These are phyloP conservation scores for Plasmodium inui DNA, from an alignment of 169 alveolate species.

Conservation along the genomic window DNA sequence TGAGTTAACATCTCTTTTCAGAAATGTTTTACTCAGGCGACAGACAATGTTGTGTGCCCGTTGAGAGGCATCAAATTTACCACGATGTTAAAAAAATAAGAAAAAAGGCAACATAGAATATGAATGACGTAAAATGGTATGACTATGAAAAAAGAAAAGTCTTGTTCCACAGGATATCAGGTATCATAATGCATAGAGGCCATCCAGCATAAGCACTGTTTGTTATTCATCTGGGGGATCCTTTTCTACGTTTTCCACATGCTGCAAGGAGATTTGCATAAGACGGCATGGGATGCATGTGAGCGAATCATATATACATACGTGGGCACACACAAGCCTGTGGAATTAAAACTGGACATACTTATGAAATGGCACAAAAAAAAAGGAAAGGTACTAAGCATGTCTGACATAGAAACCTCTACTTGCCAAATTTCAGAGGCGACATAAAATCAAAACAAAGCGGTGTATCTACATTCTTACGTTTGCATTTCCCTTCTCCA, in stretches of 20 bases:
- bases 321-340: not conserved
- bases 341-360: not conserved
- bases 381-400: not conserved
- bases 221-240: slow-evolving; percentile 4
- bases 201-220: not conserved
- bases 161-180: not conserved
- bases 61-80: not conserved
- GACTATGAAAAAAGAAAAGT: not conserved
- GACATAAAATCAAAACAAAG: not conserved
- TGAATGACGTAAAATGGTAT: not conserved
- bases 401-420: not conserved
- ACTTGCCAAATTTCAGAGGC: not conserved
- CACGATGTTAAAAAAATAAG: not conserved
- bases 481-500: slow-evolving; percentile 59
- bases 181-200: not conserved
- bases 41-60: not conserved
- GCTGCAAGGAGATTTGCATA: not conserved
- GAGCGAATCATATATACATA: not conserved
- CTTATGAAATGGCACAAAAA: not conserved
- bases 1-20: not conserved
- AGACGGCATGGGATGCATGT: not conserved
- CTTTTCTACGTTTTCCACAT: slow-evolving; percentile 25
- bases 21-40: not conserved
- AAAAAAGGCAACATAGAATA: not conserved
- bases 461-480: slow-evolving; percentile 20